Evolutionary conservation across 78 protist species (phyloP).

Genomic region (Bodo saltans): DNA sequence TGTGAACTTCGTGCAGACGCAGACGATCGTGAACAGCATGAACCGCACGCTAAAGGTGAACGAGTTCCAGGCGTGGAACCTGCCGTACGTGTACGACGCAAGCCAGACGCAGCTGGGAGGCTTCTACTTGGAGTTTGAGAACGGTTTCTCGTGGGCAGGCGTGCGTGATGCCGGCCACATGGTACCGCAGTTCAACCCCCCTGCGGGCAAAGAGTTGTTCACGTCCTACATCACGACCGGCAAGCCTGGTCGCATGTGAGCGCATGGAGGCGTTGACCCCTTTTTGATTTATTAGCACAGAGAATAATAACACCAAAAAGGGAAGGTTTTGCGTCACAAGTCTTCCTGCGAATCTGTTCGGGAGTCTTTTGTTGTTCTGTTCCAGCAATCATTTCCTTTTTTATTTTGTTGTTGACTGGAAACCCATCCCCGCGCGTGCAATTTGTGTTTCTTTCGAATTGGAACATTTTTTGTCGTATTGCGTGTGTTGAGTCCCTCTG

Average conservation of each 20-base stretch:
- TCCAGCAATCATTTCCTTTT: too few species aligned
- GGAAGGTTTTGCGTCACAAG: too few species aligned
- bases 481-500: too few species aligned
- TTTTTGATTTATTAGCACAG: too few species aligned
- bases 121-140: not conserved
- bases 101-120: not conserved
- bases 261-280: too few species aligned
- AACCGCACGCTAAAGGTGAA: not conserved
- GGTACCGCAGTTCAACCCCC: constrained; percentile 49
- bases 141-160: constrained; percentile 15
- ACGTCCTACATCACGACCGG: constrained; percentile 13
- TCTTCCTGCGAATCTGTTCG: too few species aligned
- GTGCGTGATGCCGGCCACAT: constrained; percentile 56
- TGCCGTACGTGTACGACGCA: not conserved
- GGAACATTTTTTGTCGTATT: too few species aligned
- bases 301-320: too few species aligned
- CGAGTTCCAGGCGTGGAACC: not conserved
- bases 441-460: too few species aligned
- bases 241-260: not conserved
- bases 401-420: too few species aligned
- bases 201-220: constrained; percentile 7
- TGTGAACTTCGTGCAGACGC: not conserved
- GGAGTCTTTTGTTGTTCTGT: too few species aligned
- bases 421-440: too few species aligned
- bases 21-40: not conserved